Percentiles rank a stretch among this genome's conserved stretches.
These are phyloP conservation scores for Kewa caespitosa DNA, from an alignment of 179 eudicot species.

Conservation along the genomic window DNA sequence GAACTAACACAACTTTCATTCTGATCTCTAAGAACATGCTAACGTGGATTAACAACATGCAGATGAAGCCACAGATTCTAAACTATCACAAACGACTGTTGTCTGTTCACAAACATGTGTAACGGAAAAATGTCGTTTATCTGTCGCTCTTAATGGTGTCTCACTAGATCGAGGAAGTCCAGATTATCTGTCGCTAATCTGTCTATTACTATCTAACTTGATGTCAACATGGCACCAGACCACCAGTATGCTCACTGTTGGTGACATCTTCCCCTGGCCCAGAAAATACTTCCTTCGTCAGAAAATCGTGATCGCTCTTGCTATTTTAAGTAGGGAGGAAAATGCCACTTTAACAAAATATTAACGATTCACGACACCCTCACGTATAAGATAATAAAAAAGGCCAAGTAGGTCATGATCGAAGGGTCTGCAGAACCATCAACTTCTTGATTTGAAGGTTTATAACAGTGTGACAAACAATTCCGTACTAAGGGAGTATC, in stretches of 20 bases:
- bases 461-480: too few relatives aligned
- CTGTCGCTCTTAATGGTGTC: too few relatives aligned
- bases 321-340: too few relatives aligned
- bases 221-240: background rate
- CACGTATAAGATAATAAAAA: too few relatives aligned
- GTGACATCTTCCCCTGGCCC: slow-evolving; percentile 6
- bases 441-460: too few relatives aligned
- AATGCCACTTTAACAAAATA: too few relatives aligned
- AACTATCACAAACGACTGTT: background rate
- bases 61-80: background rate
- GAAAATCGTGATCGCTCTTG: too few relatives aligned
- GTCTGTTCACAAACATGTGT: background rate
- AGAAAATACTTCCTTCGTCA: background rate
- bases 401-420: too few relatives aligned
- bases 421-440: too few relatives aligned
- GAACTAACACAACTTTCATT: background rate
- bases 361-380: too few relatives aligned
- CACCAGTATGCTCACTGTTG: background rate
- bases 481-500: too few relatives aligned
- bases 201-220: background rate
- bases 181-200: background rate
- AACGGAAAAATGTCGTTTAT: slow-evolving; percentile 15
- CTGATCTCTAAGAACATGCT: background rate
- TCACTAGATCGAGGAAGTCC: background rate
- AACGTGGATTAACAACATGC: background rate